Evolutionary conservation across 1,284 basidiomycete species (phyloP).

Genomic region (Ceratobasidium sp.): DNA sequence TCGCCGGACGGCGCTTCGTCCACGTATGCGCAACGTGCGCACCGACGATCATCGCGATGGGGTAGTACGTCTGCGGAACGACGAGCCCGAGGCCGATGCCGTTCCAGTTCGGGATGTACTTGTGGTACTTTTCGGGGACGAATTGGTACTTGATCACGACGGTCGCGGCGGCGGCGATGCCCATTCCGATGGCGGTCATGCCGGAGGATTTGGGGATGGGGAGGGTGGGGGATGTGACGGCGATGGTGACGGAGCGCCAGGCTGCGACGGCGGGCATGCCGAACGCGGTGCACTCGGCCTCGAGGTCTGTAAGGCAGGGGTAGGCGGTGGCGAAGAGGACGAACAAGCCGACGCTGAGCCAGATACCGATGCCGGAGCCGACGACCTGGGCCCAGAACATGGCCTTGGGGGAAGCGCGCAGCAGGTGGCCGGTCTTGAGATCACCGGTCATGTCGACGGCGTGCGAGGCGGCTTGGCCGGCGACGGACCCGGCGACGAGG

Average conservation of each 20-base stretch:
- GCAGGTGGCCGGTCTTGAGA: slow-evolving; percentile 75
- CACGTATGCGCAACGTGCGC: slow-evolving; percentile 57
- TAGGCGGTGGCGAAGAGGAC: slow-evolving; percentile 69
- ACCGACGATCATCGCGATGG: slow-evolving; percentile 62
- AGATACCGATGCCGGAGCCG: slow-evolving; percentile 67
- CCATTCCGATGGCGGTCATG: slow-evolving; percentile 69
- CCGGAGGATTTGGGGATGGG: slow-evolving; percentile 67
- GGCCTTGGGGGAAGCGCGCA: slow-evolving; percentile 70
- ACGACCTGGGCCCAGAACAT: slow-evolving; percentile 72
- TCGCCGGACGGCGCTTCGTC: slow-evolving; percentile 55
- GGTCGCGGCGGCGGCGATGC: slow-evolving; percentile 60
- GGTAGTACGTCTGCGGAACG: slow-evolving; percentile 54
- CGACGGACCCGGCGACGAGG: slow-evolving; percentile 67
- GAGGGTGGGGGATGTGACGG: slow-evolving; percentile 54
- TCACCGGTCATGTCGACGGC: slow-evolving; percentile 77
- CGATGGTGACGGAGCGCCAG: slow-evolving; percentile 71
- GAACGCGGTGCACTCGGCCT: slow-evolving; percentile 62
- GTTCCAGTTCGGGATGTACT: slow-evolving; percentile 72
- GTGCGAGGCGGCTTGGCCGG: slow-evolving; percentile 68
- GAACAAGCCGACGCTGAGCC: slow-evolving; percentile 66
- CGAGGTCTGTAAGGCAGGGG: slow-evolving; percentile 67
- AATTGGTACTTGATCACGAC: slow-evolving; percentile 65
- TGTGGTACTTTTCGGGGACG: slow-evolving; percentile 67
- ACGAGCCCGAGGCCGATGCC: slow-evolving; percentile 60
- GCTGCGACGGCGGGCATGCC: slow-evolving; percentile 68